Evolutionary conservation across 306 rosid species (phyloP), one percentile per base, ranked within the genome.

Genomic region (Canavalia ensiformis): DNA sequence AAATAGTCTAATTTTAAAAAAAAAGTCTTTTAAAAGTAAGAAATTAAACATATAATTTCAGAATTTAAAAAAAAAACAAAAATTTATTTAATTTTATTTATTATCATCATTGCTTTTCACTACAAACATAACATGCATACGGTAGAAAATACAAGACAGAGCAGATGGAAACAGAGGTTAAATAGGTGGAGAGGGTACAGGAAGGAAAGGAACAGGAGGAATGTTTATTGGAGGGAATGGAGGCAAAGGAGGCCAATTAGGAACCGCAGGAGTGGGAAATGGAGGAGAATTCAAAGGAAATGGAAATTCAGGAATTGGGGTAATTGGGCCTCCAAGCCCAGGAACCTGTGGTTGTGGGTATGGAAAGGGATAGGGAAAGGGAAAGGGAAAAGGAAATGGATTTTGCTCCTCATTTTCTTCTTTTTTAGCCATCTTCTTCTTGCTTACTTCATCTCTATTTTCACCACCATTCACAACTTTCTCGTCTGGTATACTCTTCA

Each of bases 351-450:
- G 56, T 44, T 18, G 25, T 18, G 25, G 25, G 25, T 18, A 18
- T 18, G 25, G 25, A 18, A 18, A 18, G 44, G 60, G 4, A 5
- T 1, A 29, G 28, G 78, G 11, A 7, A 18, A 6, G 63, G 80
- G 56, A 64, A 81, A 12, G 2, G 80, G 71, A 25, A n/a, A 45
- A 63, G 79, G 47, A 10, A 29, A 30, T 30, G 84, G 84, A 62
- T 37, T 37, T 37, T 37, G 3, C 2, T 37, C 41, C 2, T 45
- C 74, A 46, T 4, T 2, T 10, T 5, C 11, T 28, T 68, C 41
- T 29, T 68, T 68, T n/a, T 63, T 73, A 31, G 31, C 66, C 60
- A 62, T 25, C 5, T 45, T 33, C 0, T 31, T 56, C 34, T 44
- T 37, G 37, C 45, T 74, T 41, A 0, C 8, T 63, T n/a, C 10